Conservation (phyloP, 2,329 filamentous ascomycete genomes). For the Onygena corvina region DNA sequence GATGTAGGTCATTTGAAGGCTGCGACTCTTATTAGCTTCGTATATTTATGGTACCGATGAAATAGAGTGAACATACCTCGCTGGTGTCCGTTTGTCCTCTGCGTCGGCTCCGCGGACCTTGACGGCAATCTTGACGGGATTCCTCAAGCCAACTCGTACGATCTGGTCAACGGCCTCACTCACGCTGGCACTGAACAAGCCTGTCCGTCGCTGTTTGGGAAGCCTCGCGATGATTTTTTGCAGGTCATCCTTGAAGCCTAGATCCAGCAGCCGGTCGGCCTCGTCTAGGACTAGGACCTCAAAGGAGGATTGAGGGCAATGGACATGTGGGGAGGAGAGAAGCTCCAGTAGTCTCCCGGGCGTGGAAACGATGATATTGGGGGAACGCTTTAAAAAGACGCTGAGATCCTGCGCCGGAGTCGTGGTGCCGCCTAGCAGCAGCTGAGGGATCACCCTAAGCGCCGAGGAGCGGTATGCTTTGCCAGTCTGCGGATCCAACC, state of each 20-base stretch:
- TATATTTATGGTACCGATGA: background rate
- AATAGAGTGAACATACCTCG: conserved; percentile 38
- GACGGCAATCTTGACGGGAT: conserved; percentile 88
- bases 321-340: conserved; percentile 72
- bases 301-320: conserved; percentile 78
- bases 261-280: conserved; percentile 79
- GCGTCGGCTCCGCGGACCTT: conserved; percentile 70
- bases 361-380: conserved; percentile 82
- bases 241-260: conserved; percentile 86
- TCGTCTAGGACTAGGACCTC: conserved; percentile 90
- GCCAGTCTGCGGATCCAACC: conserved; percentile 17
- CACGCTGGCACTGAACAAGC: conserved; percentile 90
- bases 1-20: conserved; percentile 82
- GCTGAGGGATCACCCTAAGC: conserved; percentile 62
- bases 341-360: conserved; percentile 83
- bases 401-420: conserved; percentile 77
- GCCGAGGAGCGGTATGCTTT: conserved; percentile 36
- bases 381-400: conserved; percentile 67
- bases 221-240: conserved; percentile 72
- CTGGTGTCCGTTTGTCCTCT: conserved; percentile 78
- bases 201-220: conserved; percentile 86
- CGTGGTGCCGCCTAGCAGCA: conserved; percentile 67
- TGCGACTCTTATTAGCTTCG: conserved; percentile 15
- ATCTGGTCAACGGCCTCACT: conserved; percentile 89
- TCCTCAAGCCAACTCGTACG: conserved; percentile 78